Evolutionary conservation across 2,329 filamentous ascomycete genomes (phyloP), one percentile per base, ranked within the genome.

Genomic region (Fusarium subtropicale): DNA sequence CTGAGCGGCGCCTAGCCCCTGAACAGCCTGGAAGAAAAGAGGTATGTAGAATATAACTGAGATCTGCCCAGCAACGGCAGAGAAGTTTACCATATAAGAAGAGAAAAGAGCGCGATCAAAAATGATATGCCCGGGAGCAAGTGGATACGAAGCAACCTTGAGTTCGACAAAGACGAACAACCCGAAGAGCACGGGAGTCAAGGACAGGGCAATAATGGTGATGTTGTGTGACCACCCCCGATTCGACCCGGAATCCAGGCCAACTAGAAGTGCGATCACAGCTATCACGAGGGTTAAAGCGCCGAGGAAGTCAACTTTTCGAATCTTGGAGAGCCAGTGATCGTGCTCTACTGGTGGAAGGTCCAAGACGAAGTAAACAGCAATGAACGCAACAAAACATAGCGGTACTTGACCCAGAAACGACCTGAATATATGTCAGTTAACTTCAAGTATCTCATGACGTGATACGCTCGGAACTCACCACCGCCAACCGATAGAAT

Each of bases 401-500:
- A 93, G 76, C 3, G 92, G 92, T 0, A 87, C 86, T 76, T 95
- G 92, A 4, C 84, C 84, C 15, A 92, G 77, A 75, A 96, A 95
- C 0, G 91, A 86, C 90, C 87, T 89, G 24, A 18, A 15, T 22
- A 38, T 24, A 18, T 62, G 62, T 57, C 33, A 60, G 26, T 13
- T 3, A 26, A 28, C 9, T 13, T 31, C 16, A 26, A 16, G 4
- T 7, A 18, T 22, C n/a, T 46, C 6, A 52, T 18, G 34, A 9
- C 3, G 8, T 5, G 24, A 24, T 39, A 7, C 20, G 10, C 52
- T 24, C 15, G 33, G 20, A 36, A 75, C 81, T 75, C 79, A 88
- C 89, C 91, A 93, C 69, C 92, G 83, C 92, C 92, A 94, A 34
- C 91, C 91, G 53, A 94, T 85, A 7, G 84, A 87, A 76, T 94